Evolutionary conservation across 2,329 filamentous ascomycete genomes (phyloP).

Genomic region (Epichloe coenophiala): DNA sequence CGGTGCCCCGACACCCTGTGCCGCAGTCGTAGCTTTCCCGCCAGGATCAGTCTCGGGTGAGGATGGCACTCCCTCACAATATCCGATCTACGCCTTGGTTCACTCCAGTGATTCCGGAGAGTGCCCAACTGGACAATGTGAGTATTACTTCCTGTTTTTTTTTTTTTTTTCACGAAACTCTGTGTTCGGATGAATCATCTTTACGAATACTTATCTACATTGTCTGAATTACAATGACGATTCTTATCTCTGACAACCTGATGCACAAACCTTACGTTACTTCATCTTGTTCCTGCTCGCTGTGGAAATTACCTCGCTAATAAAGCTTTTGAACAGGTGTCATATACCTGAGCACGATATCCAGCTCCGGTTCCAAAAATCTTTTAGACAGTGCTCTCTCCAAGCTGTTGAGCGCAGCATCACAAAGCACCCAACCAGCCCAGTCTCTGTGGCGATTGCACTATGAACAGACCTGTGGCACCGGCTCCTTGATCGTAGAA

Average conservation of each 20-base stretch:
- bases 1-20: constrained; percentile 61
- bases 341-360: constrained; percentile 24
- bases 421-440: constrained; percentile 13
- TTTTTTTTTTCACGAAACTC: constrained; percentile 9
- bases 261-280: constrained; percentile 31
- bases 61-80: constrained; percentile 20
- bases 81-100: constrained; percentile 47
- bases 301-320: constrained; percentile 17
- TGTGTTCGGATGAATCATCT: constrained; percentile 68
- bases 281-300: constrained; percentile 2
- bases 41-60: constrained; percentile 28
- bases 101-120: constrained; percentile 90
- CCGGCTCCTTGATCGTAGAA: constrained; percentile 17
- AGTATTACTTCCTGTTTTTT: constrained; percentile 32
- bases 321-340: constrained; percentile 14
- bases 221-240: constrained; percentile 93
- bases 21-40: constrained; percentile 56
- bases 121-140: constrained; percentile 80
- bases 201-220: constrained; percentile 99
- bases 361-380: constrained; percentile 20
- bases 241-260: constrained; percentile 78
- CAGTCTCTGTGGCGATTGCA: constrained; percentile 36
- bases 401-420: constrained; percentile 23
- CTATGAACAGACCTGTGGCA: constrained; percentile 36
- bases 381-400: constrained; percentile 27